Base-by-base conservation (phyloP, 352 stramenopile species). In the Albugo laibachii region DNA sequence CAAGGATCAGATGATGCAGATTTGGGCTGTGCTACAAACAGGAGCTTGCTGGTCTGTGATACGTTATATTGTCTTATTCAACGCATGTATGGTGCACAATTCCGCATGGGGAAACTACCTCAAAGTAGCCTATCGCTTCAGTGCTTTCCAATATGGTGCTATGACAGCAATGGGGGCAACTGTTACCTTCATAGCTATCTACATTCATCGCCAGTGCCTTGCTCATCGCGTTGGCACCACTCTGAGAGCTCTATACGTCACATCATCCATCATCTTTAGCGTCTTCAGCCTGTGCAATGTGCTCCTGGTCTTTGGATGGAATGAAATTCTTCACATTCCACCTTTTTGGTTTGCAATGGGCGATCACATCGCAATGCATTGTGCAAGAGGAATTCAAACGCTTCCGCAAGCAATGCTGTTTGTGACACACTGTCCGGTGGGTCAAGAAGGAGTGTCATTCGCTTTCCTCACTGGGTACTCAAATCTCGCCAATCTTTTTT, bases 41-140 rank as follows among this genome's bases (percentile, higher is more conserved):
- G 64, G 70, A 1, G 76, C 70, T 16, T 84, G 71, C 41, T 88
- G 76, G 76, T 71, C 85, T 56, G 66, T 73, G 5, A 57, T 88
- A 39, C 65, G 61, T 21, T 88, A 81, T 51, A 57, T 88, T 21
- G 65, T 66, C 19, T 39, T 88, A 16, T 68, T 63, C 31, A 82
- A 83, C 45, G 63, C 48, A 5, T 62, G 72, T 15, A 56, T 85
- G 31, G 63, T 83, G 41, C 69, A 84, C 35, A 85, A 88, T 57
- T 62, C 76, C 10, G 59, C 76, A 8, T 88, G 76, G 76, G 73
- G 76, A 14, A 88, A 88, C 54, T 88, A 72, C 43, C 57, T 88
- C 13, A 77, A 69, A 16, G 73, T 80, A 36, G 67, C 66, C 13
- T 88, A 68, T 48, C 35, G 56, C 38, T 88, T 87, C 40, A 57